Conservation (phyloP, 2,329 filamentous ascomycete species). For the Trichoderma breve region DNA sequence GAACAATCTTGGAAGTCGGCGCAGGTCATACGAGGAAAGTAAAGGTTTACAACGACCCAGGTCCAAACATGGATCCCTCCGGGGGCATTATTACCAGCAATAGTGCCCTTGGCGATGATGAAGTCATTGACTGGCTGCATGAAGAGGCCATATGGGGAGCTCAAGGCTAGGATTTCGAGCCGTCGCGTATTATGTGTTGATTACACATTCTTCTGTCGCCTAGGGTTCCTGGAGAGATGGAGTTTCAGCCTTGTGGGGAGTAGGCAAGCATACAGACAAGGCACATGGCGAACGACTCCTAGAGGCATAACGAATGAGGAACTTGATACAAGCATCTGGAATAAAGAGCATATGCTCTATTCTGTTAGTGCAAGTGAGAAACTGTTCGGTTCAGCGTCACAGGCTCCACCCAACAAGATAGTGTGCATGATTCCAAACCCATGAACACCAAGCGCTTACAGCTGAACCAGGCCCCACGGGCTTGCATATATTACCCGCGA, state of each 20-base stretch:
- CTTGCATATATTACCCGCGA: slow-evolving; percentile 9
- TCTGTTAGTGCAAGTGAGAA: neutral
- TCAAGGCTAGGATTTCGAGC: neutral
- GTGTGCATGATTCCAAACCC: slow-evolving; percentile 16
- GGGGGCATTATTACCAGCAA: slow-evolving; percentile 7
- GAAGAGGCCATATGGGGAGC: slow-evolving; percentile 9
- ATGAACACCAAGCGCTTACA: slow-evolving; percentile 14
- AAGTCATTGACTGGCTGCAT: slow-evolving; percentile 4
- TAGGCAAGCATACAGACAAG: neutral
- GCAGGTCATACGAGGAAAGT: slow-evolving; percentile 11
- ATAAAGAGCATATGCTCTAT: neutral
- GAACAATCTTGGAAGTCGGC: slow-evolving; percentile 35
- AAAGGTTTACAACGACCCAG: slow-evolving; percentile 1
- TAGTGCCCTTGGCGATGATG: neutral
- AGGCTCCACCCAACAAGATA: neutral
- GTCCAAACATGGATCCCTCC: slow-evolving; percentile 3
- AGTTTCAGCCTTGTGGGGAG: slow-evolving; percentile 5
- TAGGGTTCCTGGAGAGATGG: neutral
- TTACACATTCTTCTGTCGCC: neutral
- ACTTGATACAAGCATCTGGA: neutral
- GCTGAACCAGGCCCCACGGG: slow-evolving; percentile 13
- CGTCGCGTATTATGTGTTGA: neutral
- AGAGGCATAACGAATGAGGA: neutral
- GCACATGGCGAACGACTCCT: neutral
- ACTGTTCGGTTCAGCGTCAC: neutral